A percentile compares a stretch with the other conserved stretches of the same genome.
phyloP scores from a whole-genome alignment of 2,329 filamentous ascomycete species.

The Sporothrix humicola region DNA sequence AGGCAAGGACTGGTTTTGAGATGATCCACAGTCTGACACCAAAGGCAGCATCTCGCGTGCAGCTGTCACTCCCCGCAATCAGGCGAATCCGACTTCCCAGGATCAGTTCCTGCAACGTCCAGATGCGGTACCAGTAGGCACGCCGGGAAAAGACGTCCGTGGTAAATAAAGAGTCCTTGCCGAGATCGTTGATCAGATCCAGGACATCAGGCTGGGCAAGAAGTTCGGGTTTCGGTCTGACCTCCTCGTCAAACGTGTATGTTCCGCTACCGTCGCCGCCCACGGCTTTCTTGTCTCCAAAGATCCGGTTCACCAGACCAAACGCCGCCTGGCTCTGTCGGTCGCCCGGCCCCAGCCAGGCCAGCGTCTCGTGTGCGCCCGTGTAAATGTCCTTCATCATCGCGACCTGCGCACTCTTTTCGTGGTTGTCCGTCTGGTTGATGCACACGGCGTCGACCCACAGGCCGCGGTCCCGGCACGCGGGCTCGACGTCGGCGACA shows the following conservation, averaged over 20 bases:
- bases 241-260: not conserved
- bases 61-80: not conserved
- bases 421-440: not conserved
- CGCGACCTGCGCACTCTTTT: not conserved
- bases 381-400: not conserved
- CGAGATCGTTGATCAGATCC: not conserved
- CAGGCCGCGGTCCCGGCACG: not conserved
- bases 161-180: not conserved
- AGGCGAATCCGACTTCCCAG: not conserved
- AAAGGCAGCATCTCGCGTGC: not conserved
- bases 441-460: not conserved
- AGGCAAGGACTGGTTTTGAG: not conserved
- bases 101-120: not conserved
- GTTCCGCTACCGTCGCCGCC: not conserved
- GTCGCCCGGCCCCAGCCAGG: not conserved
- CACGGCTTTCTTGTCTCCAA: not conserved
- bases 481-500: not conserved
- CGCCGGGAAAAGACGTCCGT: not conserved
- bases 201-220: not conserved
- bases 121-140: not conserved
- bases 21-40: not conserved
- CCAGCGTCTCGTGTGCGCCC: not conserved
- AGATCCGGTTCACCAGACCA: not conserved
- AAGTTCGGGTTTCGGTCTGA: not conserved
- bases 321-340: not conserved